Conservation (phyloP, 495 filamentous ascomycete genomes). For the Penicillium paradoxum region DNA sequence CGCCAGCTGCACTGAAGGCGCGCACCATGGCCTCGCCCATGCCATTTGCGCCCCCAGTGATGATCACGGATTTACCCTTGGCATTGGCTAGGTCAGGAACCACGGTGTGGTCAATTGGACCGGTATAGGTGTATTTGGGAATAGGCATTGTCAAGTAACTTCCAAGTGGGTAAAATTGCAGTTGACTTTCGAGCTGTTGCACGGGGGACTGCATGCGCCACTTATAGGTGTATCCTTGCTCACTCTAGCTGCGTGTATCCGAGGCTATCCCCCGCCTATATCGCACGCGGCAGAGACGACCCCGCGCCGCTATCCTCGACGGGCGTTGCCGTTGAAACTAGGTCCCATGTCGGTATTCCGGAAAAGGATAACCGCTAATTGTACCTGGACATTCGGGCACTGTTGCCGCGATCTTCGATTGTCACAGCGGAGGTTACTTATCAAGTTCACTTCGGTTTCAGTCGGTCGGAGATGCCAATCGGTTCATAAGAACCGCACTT, state of each 20-base stretch:
- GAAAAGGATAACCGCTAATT: not conserved
- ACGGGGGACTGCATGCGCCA: not conserved
- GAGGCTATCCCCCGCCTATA: not conserved
- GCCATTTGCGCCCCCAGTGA: not conserved
- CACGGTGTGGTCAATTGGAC: not conserved
- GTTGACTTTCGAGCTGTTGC: not conserved
- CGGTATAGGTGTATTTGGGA: not conserved
- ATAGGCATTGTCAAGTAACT: not conserved
- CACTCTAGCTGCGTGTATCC: not conserved
- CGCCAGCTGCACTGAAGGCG: not conserved
- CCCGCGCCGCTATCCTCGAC: not conserved
- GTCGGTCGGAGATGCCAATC: not conserved
- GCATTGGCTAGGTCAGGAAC: not conserved
- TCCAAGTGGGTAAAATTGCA: not conserved
- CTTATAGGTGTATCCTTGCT: not conserved
- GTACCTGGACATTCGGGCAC: not conserved
- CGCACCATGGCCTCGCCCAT: slow-evolving; percentile 3
- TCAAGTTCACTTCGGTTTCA: no score
- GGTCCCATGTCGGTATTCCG: not conserved
- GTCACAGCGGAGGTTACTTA: no score
- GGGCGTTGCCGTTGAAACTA: not conserved
- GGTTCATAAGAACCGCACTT: no score
- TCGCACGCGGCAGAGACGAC: not conserved
- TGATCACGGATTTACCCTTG: not conserved
- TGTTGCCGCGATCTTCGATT: no score